These are phyloP conservation scores for Globisporangium viniferum DNA, from an alignment of 352 stramenopile genomes.

Conservation along the genomic window DNA sequence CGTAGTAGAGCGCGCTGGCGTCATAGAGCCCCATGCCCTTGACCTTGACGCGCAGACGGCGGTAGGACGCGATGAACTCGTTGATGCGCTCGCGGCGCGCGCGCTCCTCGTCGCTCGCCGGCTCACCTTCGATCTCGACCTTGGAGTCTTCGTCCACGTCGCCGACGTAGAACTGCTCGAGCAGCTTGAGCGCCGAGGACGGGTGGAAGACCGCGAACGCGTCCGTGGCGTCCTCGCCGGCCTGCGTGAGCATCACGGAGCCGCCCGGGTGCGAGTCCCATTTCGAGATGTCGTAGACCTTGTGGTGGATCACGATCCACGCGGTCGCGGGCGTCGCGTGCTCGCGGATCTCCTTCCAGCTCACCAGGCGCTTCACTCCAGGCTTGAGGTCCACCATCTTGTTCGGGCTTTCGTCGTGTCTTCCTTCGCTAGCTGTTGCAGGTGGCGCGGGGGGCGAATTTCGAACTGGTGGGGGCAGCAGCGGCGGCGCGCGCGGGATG, in stretches of 20 bases:
- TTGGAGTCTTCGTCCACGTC: constrained; percentile 86
- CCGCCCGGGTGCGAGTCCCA: constrained; percentile 84
- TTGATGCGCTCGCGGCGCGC: constrained; percentile 59
- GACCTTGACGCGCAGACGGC: constrained; percentile 92
- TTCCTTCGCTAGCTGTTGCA: background rate
- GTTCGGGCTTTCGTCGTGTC: background rate
- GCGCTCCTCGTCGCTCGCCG: constrained; percentile 45
- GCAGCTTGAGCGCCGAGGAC: constrained; percentile 88
- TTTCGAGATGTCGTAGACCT: constrained; percentile 90
- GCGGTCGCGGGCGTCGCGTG: constrained; percentile 73
- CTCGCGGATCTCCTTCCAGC: constrained; percentile 72
- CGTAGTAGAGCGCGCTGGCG: constrained; percentile 89
- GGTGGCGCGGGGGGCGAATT: background rate
- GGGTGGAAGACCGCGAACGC: constrained; percentile 98
- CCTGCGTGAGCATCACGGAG: constrained; percentile 96
- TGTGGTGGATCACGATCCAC: constrained; percentile 91
- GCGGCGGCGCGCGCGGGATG: background rate
- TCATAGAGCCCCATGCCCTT: constrained; percentile 96
- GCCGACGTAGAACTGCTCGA: constrained; percentile 98
- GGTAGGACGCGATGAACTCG: constrained; percentile 96
- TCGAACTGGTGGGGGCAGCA: background rate
- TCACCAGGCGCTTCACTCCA: constrained; percentile 53
- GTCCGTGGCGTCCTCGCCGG: constrained; percentile 97
- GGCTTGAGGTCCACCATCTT: constrained; percentile 70
- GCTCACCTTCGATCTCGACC: constrained; percentile 19